Conservation (phyloP, 2,329 filamentous ascomycete genomes). For the Colletotrichum sp. region DNA sequence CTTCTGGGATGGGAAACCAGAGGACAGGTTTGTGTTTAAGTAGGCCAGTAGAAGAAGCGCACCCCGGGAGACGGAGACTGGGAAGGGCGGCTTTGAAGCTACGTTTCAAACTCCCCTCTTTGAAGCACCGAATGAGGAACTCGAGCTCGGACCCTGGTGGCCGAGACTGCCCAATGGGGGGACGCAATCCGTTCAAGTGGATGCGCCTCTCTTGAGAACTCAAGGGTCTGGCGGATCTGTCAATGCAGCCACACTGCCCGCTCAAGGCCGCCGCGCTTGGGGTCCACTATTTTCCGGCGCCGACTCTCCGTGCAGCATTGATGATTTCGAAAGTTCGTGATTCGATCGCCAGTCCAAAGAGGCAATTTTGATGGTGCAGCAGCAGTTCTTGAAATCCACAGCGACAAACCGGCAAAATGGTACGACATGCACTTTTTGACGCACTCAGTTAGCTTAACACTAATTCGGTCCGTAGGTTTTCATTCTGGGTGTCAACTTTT, state of each 20-base stretch:
- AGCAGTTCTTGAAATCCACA: not conserved
- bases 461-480: slow-evolving; percentile 65
- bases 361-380: not conserved
- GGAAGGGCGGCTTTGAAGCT: not conserved
- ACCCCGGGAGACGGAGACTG: not conserved
- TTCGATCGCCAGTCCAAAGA: not conserved
- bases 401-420: slow-evolving; percentile 5
- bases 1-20: slow-evolving; percentile 4
- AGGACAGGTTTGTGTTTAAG: slow-evolving; percentile 6
- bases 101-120: slow-evolving; percentile 21
- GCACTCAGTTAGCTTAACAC: no score
- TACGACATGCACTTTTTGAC: not conserved
- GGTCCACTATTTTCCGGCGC: slow-evolving; percentile 16
- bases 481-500: slow-evolving; percentile 86
- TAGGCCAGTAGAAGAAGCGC: not conserved
- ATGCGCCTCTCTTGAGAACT: not conserved
- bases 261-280: not conserved
- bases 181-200: slow-evolving; percentile 6
- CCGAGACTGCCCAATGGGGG: slow-evolving; percentile 18
- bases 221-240: not conserved
- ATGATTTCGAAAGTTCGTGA: slow-evolving; percentile 16
- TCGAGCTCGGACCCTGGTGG: slow-evolving; percentile 17
- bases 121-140: slow-evolving; percentile 20
- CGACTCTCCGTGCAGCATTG: slow-evolving; percentile 9
- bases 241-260: slow-evolving; percentile 6